These are phyloP conservation scores for Centaurea solstitialis DNA, from an alignment of 129 eudicot genomes.

Conservation along the genomic window DNA sequence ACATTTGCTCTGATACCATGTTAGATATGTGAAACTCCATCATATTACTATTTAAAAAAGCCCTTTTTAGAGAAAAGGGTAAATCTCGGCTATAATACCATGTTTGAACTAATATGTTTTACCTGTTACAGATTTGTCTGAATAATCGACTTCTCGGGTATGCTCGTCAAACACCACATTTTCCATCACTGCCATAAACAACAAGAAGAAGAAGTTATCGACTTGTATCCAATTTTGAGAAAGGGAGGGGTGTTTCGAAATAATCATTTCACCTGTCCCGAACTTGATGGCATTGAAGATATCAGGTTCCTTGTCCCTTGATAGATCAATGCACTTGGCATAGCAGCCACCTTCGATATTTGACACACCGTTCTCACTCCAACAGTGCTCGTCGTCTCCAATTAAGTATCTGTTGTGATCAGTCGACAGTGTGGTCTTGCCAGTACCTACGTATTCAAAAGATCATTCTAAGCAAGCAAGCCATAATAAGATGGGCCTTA, in stretches of 20 bases:
- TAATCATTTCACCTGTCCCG: slow-evolving; percentile 71
- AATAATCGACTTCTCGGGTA: slow-evolving; percentile 77
- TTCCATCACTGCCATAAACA: slow-evolving; percentile 62
- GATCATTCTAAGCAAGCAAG: not conserved
- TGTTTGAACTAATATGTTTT: not conserved
- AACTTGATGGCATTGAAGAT: slow-evolving; percentile 97
- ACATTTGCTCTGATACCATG: not conserved
- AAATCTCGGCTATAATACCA: not conserved
- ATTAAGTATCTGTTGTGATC: slow-evolving; percentile 90
- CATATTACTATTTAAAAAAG: no score
- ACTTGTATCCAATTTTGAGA: not conserved
- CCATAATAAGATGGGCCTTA: not conserved
- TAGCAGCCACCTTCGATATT: slow-evolving; percentile 99
- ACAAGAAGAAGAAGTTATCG: not conserved
- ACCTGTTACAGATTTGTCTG: slow-evolving; percentile 91
- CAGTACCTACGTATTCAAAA: slow-evolving; percentile 60
- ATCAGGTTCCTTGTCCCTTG: slow-evolving; percentile 94
- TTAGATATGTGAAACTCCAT: not conserved
- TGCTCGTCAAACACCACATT: slow-evolving; percentile 93
- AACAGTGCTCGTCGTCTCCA: slow-evolving; percentile 97
- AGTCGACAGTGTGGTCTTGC: slow-evolving; percentile 93
- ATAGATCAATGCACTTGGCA: slow-evolving; percentile 96
- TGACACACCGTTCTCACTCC: slow-evolving; percentile 92
- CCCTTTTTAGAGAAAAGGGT: no score
- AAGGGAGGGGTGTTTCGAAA: not conserved